Base-by-base conservation (phyloP, 2,329 filamentous ascomycete genomes). In the Colletotrichum sp. region DNA sequence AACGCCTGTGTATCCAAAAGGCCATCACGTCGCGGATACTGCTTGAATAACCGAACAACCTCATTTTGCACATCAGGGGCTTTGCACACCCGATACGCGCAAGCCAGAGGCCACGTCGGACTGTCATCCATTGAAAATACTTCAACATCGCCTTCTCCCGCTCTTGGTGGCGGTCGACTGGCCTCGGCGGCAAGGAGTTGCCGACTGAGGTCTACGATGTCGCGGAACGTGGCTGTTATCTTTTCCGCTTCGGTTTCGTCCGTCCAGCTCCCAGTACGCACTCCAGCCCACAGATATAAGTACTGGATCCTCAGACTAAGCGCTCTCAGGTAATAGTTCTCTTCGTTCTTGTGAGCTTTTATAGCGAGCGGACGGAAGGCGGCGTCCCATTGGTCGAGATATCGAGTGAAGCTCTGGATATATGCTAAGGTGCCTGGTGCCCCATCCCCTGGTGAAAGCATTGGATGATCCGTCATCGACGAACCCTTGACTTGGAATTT, bases 1-100 rank as follows among this genome's bases (percentile, higher is more conserved):
- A 87, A 85, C 2, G 86, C 80, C 11, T 83, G 82, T 34, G 83
- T 87, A 72, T 88, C 86, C n/a, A 86, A 84, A 13, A 88, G 82
- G 1, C 85, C 86, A 72, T 88, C 88, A 34, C 85, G 84, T 6
- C 86, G 83, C 11, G 86, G 86, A 30, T 87, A 86, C 52, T 84
- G 79, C 6, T 80, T 81, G 19, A 89, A 79, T 22, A 89, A 84
- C 12, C 82, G 80, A 13, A 86, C 83, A 8, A 87, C 84, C 2
- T 88, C 84, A 11, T 82, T 81, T 15, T 85, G 82, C 12, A 88
- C 83, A 0, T 77, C 73, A 4, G 80, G 79, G 59, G 87, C 84
- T 8, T 84, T 82, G 59, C 85, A 88, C 19, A 84, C 83, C 78
- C 85, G 85, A 1, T 86, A 81, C 6, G 83, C 82, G 8, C 87